phyloP scores from a whole-genome alignment of 805 yeast genomes.

The Hanseniaspora osmophila region DNA sequence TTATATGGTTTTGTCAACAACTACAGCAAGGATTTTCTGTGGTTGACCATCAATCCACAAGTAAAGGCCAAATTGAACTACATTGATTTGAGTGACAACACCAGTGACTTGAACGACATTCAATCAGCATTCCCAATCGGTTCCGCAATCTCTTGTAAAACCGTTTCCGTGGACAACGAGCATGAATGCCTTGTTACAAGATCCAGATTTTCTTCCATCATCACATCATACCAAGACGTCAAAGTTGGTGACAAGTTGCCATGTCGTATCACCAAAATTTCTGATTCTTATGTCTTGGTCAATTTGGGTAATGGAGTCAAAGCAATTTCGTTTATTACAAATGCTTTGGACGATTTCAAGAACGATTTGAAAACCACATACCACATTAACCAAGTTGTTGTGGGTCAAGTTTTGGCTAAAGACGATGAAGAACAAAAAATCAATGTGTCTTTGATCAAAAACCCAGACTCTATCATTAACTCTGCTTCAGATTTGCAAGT shows the following conservation, averaged over 20 bases:
- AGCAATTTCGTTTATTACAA: slow-evolving; percentile 52
- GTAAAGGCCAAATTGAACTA: slow-evolving; percentile 51
- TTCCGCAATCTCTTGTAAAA: slow-evolving; percentile 45
- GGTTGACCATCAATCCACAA: slow-evolving; percentile 58
- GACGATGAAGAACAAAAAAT: slow-evolving; percentile 27
- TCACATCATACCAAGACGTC: slow-evolving; percentile 27
- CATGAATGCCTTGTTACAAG: slow-evolving; percentile 36
- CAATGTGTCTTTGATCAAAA: slow-evolving; percentile 48
- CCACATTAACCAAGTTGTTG: slow-evolving; percentile 33
- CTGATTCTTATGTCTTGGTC: slow-evolving; percentile 48
- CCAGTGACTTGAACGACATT: slow-evolving; percentile 21
- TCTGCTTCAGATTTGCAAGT: slow-evolving; percentile 40
- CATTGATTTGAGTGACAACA: slow-evolving; percentile 46
- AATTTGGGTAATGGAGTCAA: slow-evolving; percentile 57
- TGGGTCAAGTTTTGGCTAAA: slow-evolving; percentile 35
- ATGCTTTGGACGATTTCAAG: slow-evolving; percentile 51
- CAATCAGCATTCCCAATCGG: slow-evolving; percentile 59
- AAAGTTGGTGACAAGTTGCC: slow-evolving; percentile 43
- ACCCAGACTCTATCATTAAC: slow-evolving; percentile 29
- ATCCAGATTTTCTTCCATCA: slow-evolving; percentile 26
- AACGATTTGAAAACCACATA: background rate
- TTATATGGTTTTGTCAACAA: slow-evolving; percentile 54
- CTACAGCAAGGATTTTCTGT: slow-evolving; percentile 41
- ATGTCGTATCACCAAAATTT: slow-evolving; percentile 45
- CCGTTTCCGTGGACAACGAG: slow-evolving; percentile 38